Percentiles rank a stretch among this genome's conserved stretches.
Conservation (phyloP, 1,139 yeast genomes). For the Scheffersomyces illinoinensis region DNA sequence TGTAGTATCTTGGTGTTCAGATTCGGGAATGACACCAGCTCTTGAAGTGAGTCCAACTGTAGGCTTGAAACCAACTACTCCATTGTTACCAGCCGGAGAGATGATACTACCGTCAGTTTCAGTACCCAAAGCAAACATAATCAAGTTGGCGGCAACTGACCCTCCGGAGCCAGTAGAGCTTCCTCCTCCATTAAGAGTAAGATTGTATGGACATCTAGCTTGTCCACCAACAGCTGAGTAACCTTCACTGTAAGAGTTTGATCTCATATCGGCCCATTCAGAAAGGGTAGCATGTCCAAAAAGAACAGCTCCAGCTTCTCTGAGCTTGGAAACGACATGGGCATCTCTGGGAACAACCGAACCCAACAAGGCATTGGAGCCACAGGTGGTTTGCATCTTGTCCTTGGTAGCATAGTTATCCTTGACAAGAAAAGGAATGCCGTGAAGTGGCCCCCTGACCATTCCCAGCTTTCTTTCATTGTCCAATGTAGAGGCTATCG, state of each 20-base stretch:
- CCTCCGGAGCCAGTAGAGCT: slow-evolving; percentile 22
- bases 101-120: slow-evolving; percentile 23
- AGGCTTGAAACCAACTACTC: slow-evolving; percentile 21
- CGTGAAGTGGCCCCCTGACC: slow-evolving; percentile 21
- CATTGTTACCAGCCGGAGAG: slow-evolving; percentile 20
- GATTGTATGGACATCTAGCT: slow-evolving; percentile 19
- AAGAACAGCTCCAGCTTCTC: slow-evolving; percentile 24
- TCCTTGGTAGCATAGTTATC: slow-evolving; percentile 23
- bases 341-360: slow-evolving; percentile 24
- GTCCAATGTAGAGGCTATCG: slow-evolving; percentile 9
- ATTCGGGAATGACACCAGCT: slow-evolving; percentile 22
- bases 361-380: slow-evolving; percentile 20
- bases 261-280: slow-evolving; percentile 26
- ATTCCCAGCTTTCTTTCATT: slow-evolving; percentile 18
- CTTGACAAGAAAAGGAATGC: slow-evolving; percentile 23
- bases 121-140: slow-evolving; percentile 20
- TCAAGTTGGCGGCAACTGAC: slow-evolving; percentile 19
- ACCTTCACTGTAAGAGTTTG: slow-evolving; percentile 20
- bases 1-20: slow-evolving; percentile 21
- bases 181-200: slow-evolving; percentile 20
- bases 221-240: slow-evolving; percentile 24
- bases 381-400: slow-evolving; percentile 20
- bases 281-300: slow-evolving; percentile 22
- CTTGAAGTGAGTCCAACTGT: slow-evolving; percentile 23
- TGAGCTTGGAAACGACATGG: slow-evolving; percentile 16